Conservation (phyloP, 2,329 filamentous ascomycete genomes). For the Cytospora schulzeri region DNA sequence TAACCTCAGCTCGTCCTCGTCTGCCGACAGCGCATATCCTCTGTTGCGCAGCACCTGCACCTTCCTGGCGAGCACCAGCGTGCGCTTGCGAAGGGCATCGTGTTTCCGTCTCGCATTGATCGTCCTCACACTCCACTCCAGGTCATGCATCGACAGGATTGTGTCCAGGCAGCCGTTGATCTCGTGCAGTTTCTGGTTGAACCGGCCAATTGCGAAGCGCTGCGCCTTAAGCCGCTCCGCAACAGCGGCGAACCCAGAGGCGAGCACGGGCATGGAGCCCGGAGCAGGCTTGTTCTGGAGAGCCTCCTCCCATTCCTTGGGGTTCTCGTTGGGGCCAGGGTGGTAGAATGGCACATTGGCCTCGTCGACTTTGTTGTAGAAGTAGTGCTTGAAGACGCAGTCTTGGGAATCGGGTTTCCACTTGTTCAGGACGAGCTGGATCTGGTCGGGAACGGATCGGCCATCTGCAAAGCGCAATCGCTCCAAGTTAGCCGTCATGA, state of each 20-base stretch:
- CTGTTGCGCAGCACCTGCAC: constrained; percentile 80
- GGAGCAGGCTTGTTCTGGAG: constrained; percentile 76
- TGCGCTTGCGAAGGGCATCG: constrained; percentile 71
- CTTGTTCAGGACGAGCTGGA: constrained; percentile 69
- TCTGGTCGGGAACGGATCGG: constrained; percentile 75
- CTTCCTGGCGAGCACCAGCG: constrained; percentile 73
- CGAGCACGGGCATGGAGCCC: constrained; percentile 76
- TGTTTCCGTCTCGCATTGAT: constrained; percentile 74
- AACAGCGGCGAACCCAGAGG: constrained; percentile 71
- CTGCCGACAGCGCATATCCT: constrained; percentile 76
- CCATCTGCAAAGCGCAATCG: constrained; percentile 51
- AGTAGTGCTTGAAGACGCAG: constrained; percentile 80
- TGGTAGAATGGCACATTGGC: constrained; percentile 75
- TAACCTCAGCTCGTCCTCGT: constrained; percentile 76
- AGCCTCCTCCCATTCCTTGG: constrained; percentile 81
- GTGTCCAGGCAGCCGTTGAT: constrained; percentile 75
- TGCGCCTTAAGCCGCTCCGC: constrained; percentile 74
- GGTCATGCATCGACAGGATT: constrained; percentile 75
- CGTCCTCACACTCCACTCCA: constrained; percentile 73
- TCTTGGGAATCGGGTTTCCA: constrained; percentile 71
- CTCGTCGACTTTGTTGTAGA: constrained; percentile 83
- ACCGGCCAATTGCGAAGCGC: constrained; percentile 66
- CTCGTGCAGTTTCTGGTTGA: constrained; percentile 74
- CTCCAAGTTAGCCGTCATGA: constrained; percentile 6
- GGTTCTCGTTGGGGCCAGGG: constrained; percentile 69